Percentiles rank a stretch among this genome's conserved stretches.
phyloP scores from a whole-genome alignment of 352 stramenopile genomes.

The Phytophthora brassicae region DNA sequence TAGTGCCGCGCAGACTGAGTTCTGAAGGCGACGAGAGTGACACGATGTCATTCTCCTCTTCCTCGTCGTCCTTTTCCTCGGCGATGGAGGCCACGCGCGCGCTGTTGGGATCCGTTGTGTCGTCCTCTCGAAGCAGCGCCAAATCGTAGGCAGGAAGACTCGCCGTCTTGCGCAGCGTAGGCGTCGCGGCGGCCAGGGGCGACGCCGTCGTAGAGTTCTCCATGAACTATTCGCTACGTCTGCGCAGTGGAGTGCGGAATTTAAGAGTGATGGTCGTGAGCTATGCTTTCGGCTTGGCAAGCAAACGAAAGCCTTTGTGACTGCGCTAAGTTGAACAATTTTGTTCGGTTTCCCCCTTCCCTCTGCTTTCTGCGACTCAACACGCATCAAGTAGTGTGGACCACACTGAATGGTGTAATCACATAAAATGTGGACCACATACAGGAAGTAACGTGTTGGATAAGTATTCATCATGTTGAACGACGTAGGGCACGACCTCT shows the following conservation, averaged over 20 bases:
- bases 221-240: slow-evolving; percentile 11
- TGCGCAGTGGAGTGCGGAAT: slow-evolving; percentile 31
- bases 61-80: no score
- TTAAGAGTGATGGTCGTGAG: slow-evolving; percentile 33
- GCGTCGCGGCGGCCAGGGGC: slow-evolving; percentile 3
- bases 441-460: no score
- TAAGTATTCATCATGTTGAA: no score
- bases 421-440: no score
- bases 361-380: not conserved
- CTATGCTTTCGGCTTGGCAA: no score
- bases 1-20: slow-evolving; percentile 27
- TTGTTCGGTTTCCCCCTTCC: slow-evolving; percentile 10
- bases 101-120: slow-evolving; percentile 24
- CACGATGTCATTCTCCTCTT: slow-evolving; percentile 23
- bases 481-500: no score
- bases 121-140: slow-evolving; percentile 24
- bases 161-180: slow-evolving; percentile 25
- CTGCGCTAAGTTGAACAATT: no score
- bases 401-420: no score
- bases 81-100: slow-evolving; percentile 27
- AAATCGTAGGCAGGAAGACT: slow-evolving; percentile 30
- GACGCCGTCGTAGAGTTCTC: slow-evolving; percentile 21
- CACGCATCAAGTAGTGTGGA: no score
- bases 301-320: no score
- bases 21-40: slow-evolving; percentile 28